Evolutionary conservation across 768 basidiomycete species (phyloP), one percentile per base, ranked within the genome.

Genomic region (Russula compacta): DNA sequence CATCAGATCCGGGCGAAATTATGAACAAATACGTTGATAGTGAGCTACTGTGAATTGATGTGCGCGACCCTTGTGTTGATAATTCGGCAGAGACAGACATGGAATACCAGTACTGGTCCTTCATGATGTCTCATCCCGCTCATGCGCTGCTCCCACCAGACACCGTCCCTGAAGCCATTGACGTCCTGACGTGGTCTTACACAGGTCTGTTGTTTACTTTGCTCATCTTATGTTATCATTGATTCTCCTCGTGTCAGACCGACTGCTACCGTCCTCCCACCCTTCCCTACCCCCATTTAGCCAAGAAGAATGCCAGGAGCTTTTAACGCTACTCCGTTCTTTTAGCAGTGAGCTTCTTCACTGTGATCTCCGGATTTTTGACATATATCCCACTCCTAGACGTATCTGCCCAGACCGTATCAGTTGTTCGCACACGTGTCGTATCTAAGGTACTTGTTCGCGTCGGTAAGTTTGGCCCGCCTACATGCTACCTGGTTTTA

Each of bases 91-190:
- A 81, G 49, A 74, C 89, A 21, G 87, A 91, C 58, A 78, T 83
- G 67, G 87, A 89, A 68, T 89, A 86, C 66, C 77, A 86, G 57
- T 92, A 90, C 68, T 92, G 91, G 91, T 75, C 82, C 6, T 92
- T 85, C 68, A 79, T 92, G 73, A 86, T 90, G 70, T 73, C 80
- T 38, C 89, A 92, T 66, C 90, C 90, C 0, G 87, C 86, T 0
- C 90, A 92, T 69, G 74, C 77, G 8, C 68, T 78, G 0, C 75
- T 92, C 32, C 80, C 85, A 8, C 67, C 73, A 7, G 78, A 76
- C 46, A 84, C 85, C 10, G 79, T 79, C 52, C 72, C 75, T 0
- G 89, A 92, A 65, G 90, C 90, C 1, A 76, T 86, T 67, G 87
- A 92, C 56, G 81, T 82, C 0, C 74, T 92, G 64, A 87, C 82